Evolutionary conservation across 2,329 filamentous ascomycete genomes (phyloP).

Genomic region (Cladophialophora exuberans): DNA sequence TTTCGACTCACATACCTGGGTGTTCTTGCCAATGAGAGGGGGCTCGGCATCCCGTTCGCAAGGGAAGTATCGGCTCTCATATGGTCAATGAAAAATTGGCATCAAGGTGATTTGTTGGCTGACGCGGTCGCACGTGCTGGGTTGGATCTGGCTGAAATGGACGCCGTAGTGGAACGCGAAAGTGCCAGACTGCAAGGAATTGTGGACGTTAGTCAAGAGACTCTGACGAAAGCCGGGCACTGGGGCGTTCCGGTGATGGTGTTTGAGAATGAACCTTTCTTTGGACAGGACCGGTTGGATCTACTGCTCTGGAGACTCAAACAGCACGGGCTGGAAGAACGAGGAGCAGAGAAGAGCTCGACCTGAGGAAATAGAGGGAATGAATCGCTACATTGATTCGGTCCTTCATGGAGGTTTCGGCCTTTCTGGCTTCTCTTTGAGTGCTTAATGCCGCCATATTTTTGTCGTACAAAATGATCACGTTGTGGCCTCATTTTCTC

Average conservation of each 20-base stretch:
- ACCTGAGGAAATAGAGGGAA: too few relatives aligned
- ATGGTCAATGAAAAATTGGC: background rate
- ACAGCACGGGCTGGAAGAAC: background rate
- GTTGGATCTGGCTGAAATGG: background rate
- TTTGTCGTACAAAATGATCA: too few relatives aligned
- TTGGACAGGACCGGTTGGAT: background rate
- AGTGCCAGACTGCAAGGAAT: background rate
- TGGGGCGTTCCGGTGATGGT: background rate
- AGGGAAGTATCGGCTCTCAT: background rate
- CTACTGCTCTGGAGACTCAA: background rate
- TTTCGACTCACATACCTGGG: background rate
- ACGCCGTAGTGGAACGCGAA: background rate
- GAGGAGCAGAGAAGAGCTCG: background rate
- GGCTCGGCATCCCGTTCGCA: background rate
- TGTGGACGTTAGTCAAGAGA: background rate
- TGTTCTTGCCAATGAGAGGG: background rate
- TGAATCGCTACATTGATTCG: too few relatives aligned
- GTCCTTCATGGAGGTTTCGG: too few relatives aligned
- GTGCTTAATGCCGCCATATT: too few relatives aligned
- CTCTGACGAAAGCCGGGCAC: background rate
- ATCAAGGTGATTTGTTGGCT: background rate
- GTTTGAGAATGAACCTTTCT: background rate
- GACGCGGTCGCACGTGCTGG: background rate
- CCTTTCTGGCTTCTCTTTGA: too few relatives aligned
- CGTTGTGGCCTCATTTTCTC: too few relatives aligned